Evolutionary conservation across 805 yeast species (phyloP).

Genomic region (Starmerella apicola): DNA sequence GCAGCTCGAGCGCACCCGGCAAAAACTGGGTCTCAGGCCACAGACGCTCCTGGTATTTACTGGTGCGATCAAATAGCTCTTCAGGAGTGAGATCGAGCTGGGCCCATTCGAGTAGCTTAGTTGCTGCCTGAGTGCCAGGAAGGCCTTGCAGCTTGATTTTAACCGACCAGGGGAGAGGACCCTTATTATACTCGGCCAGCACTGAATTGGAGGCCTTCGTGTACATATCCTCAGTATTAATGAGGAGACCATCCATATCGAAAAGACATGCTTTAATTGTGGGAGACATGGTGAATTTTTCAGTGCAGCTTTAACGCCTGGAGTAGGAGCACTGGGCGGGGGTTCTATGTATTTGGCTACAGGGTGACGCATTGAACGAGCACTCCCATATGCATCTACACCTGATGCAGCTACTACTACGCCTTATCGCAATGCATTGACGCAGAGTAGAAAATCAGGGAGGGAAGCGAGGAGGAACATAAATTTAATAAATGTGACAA

Average conservation of each 20-base stretch:
- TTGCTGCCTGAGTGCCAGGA: conserved; percentile 69
- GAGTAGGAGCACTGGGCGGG: too few species aligned
- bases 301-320: too few species aligned
- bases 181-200: conserved; percentile 56
- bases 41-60: conserved; percentile 38
- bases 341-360: too few species aligned
- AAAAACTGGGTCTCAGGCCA: conserved; percentile 60
- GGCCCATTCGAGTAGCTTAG: conserved; percentile 53
- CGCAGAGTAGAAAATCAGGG: too few species aligned
- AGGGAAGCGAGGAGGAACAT: too few species aligned
- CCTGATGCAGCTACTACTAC: too few species aligned
- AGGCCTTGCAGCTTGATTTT: conserved; percentile 81
- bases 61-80: conserved; percentile 43
- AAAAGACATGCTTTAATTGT: conserved; percentile 54
- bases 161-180: conserved; percentile 76
- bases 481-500: too few species aligned
- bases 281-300: too few species aligned
- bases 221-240: conserved; percentile 86
- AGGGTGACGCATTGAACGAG: too few species aligned
- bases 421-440: too few species aligned
- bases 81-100: conserved; percentile 55
- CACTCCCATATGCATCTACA: too few species aligned
- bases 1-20: conserved; percentile 74
- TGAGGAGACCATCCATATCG: conserved; percentile 87
- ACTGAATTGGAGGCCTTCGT: conserved; percentile 63